Percentiles rank a stretch among this genome's conserved stretches.
Evolutionary conservation across 2,329 filamentous ascomycete genomes (phyloP).

Genomic region (Biscogniauxia sp.): DNA sequence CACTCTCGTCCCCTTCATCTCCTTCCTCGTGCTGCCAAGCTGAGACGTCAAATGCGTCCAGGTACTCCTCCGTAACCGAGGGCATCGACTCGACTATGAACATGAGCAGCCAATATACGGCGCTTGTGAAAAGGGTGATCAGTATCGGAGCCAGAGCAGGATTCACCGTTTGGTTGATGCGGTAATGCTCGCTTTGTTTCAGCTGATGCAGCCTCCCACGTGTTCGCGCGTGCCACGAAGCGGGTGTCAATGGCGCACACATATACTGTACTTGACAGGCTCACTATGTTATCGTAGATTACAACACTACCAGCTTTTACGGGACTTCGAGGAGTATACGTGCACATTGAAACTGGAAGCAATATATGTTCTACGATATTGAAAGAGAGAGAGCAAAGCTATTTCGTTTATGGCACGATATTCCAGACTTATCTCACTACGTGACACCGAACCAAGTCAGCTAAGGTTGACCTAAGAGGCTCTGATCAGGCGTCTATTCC

Average conservation of each 20-base stretch:
- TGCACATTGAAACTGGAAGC: too few relatives aligned
- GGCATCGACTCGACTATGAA: slow-evolving; percentile 6
- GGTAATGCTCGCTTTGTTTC: not conserved
- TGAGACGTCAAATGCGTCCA: slow-evolving; percentile 1
- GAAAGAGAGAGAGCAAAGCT: not conserved
- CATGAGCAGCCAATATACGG: slow-evolving; percentile 9
- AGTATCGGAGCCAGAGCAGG: not conserved
- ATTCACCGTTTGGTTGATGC: too few relatives aligned
- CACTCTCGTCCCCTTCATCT: slow-evolving; percentile 3
- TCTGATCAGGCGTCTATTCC: not conserved
- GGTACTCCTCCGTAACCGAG: slow-evolving; percentile 17
- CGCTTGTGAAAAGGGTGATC: not conserved
- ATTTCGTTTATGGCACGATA: not conserved
- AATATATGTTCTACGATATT: not conserved
- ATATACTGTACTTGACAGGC: not conserved
- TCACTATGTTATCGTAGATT: not conserved
- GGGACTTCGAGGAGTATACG: not conserved
- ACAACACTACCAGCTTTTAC: not conserved
- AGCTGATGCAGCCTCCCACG: not conserved
- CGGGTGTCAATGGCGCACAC: not conserved
- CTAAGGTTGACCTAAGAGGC: not conserved
- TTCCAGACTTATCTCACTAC: not conserved
- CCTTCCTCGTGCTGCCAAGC: slow-evolving; percentile 8
- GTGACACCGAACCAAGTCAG: not conserved
- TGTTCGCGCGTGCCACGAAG: not conserved